Evolutionary conservation across 176 grass and related monocot species (phyloP).

Genomic region (Carex littledalei): DNA sequence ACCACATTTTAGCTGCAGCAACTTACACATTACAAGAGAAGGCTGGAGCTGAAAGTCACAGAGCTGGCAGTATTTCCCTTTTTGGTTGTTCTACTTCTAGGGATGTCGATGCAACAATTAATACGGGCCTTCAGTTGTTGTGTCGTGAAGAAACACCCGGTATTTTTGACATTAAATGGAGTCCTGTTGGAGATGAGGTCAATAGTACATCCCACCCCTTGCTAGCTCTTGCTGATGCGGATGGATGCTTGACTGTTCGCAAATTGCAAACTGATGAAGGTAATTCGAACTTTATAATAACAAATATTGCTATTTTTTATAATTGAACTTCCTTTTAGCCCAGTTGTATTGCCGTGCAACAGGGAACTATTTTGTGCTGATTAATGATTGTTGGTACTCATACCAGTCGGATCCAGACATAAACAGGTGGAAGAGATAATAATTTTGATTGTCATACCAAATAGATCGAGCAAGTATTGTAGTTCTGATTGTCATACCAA

Average conservation of each 20-base stretch:
- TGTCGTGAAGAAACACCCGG: slow-evolving; percentile 46
- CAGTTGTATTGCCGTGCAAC: background rate
- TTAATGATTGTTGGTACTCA: background rate
- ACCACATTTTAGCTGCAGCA: slow-evolving; percentile 57
- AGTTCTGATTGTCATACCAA: background rate
- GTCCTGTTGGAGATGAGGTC: slow-evolving; percentile 11
- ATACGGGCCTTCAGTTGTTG: slow-evolving; percentile 38
- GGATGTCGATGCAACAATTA: slow-evolving; percentile 18
- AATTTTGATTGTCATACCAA: background rate
- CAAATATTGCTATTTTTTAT: background rate
- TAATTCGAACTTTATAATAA: background rate
- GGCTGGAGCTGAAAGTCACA: slow-evolving; percentile 28
- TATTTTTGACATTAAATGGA: slow-evolving; percentile 93
- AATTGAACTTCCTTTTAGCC: background rate
- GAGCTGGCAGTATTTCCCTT: slow-evolving; percentile 56
- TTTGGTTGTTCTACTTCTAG: slow-evolving; percentile 31
- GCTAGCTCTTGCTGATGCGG: slow-evolving; percentile 79
- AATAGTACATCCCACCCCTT: slow-evolving; percentile 24
- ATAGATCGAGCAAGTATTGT: background rate
- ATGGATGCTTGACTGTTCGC: slow-evolving; percentile 49
- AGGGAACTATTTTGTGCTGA: background rate
- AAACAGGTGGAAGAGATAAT: background rate
- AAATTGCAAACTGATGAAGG: slow-evolving; percentile 33
- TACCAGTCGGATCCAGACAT: background rate
- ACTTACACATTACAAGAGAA: slow-evolving; percentile 86